Evolutionary conservation across 2,329 filamentous ascomycete species (phyloP).

Genomic region (Lasiodiplodia citricola): DNA sequence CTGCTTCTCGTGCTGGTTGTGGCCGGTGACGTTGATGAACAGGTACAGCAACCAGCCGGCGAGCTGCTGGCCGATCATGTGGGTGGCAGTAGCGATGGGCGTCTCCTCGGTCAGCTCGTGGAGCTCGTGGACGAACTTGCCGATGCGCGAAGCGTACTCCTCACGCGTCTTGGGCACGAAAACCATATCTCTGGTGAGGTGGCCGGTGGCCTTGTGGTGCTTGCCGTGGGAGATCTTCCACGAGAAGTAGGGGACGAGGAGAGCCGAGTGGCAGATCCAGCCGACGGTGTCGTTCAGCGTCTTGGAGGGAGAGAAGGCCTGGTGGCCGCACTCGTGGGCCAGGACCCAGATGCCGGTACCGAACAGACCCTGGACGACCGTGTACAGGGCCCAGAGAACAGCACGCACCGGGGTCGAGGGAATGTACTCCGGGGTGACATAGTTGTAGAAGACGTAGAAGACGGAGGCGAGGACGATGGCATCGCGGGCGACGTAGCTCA

Average conservation of each 20-base stretch:
- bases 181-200: constrained; percentile 99
- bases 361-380: constrained; percentile 87
- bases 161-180: constrained; percentile 94
- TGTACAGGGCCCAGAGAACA: constrained; percentile 70
- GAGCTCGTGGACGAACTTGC: constrained; percentile 78
- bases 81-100: constrained; percentile 76
- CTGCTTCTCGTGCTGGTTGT: constrained; percentile 92
- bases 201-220: constrained; percentile 98
- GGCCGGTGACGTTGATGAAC: constrained; percentile 88
- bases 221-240: constrained; percentile 99
- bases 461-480: constrained; percentile 72
- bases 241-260: constrained; percentile 96
- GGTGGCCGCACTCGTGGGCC: constrained; percentile 97
- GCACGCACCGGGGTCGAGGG: constrained; percentile 71
- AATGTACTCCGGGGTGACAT: constrained; percentile 82
- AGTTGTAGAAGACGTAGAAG: constrained; percentile 89
- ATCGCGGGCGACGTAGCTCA: constrained; percentile 86
- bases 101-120: constrained; percentile 93
- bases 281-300: constrained; percentile 89
- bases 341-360: constrained; percentile 95
- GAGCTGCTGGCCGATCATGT: constrained; percentile 84
- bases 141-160: constrained; percentile 75
- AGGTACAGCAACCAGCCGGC: constrained; percentile 94
- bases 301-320: constrained; percentile 93
- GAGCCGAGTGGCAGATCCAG: constrained; percentile 85